Conservation (phyloP, 148 eudicot species). For the Persicaria maculosa region DNA sequence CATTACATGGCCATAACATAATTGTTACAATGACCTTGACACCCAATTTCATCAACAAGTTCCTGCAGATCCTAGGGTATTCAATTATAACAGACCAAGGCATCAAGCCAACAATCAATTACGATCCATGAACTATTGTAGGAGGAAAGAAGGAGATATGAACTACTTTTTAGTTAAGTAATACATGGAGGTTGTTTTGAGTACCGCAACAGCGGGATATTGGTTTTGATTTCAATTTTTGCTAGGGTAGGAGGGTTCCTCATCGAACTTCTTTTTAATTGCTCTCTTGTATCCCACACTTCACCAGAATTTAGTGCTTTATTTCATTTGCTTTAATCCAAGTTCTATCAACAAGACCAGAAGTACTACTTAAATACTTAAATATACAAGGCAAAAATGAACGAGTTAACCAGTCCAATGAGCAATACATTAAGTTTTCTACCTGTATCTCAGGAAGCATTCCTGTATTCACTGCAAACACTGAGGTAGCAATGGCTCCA, state of each 20-base stretch:
- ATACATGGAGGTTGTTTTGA: neutral
- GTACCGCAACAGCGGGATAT: neutral
- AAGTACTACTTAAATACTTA: neutral
- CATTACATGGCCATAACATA: neutral
- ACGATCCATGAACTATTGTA: neutral
- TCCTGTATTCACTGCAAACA: slow-evolving; percentile 90
- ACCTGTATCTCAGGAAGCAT: slow-evolving; percentile 99
- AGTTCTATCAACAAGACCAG: neutral
- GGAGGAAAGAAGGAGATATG: neutral
- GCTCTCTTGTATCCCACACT: neutral
- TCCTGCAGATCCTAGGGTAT: neutral
- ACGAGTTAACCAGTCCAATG: neutral
- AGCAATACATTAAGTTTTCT: neutral
- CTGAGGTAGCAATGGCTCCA: slow-evolving; percentile 82
- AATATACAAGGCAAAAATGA: neutral
- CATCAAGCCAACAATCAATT: neutral
- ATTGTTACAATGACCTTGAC: neutral
- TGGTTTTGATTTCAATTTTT: neutral
- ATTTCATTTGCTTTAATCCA: neutral
- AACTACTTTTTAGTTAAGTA: neutral
- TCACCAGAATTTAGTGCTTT: neutral
- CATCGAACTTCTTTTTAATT: neutral
- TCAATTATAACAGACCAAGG: neutral
- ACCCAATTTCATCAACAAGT: neutral
- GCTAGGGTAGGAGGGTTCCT: neutral